phyloP scores from a whole-genome alignment of 345 rosid genomes.

The Mallotus nudiflorus region DNA sequence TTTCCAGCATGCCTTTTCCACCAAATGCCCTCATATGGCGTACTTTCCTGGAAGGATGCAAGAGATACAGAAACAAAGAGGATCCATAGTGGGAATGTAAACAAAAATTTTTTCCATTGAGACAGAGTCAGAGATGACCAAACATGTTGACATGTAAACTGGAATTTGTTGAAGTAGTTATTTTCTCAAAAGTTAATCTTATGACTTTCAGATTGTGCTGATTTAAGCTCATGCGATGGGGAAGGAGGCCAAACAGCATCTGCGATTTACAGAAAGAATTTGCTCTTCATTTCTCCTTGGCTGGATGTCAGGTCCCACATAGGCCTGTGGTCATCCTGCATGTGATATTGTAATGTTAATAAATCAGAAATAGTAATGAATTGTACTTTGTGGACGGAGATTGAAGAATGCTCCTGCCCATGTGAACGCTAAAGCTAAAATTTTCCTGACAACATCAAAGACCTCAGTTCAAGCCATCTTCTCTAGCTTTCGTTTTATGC shows the following conservation, averaged over 20 bases:
- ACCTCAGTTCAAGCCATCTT: slow-evolving; percentile 1
- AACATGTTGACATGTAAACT: slow-evolving; percentile 2
- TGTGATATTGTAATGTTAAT: slow-evolving; percentile 2
- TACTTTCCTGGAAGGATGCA: slow-evolving; percentile 72
- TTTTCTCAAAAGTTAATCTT: no score
- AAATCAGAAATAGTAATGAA: background rate
- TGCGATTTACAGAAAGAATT: background rate
- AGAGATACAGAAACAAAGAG: slow-evolving; percentile 28
- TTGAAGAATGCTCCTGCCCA: background rate
- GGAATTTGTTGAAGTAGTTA: background rate
- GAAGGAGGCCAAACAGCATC: background rate
- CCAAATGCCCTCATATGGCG: slow-evolving; percentile 71
- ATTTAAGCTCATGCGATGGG: background rate
- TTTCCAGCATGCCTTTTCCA: slow-evolving; percentile 69
- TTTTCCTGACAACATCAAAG: background rate
- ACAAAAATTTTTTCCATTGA: background rate
- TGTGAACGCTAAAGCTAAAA: background rate
- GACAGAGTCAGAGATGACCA: background rate
- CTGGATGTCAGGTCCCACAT: background rate
- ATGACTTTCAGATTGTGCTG: background rate
- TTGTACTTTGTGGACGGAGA: background rate
- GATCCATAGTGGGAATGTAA: slow-evolving; percentile 9
- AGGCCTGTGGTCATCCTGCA: background rate
- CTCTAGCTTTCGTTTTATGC: background rate
- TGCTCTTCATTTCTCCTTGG: background rate